Conservation (phyloP, 2,329 filamentous ascomycete species). For the Aspergillus brasiliensis region DNA sequence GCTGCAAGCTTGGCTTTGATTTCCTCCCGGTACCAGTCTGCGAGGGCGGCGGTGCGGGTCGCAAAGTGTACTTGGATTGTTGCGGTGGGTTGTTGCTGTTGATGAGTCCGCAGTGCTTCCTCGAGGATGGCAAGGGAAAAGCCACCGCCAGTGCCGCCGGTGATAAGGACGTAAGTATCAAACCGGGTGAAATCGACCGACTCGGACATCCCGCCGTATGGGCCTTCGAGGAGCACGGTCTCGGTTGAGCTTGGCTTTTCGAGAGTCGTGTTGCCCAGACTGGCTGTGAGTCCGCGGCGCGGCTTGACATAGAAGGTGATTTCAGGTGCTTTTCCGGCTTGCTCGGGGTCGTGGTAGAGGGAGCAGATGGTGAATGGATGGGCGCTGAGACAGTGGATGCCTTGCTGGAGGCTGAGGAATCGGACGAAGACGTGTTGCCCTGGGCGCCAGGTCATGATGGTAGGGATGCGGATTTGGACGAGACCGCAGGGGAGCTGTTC, state of each 20-base stretch:
- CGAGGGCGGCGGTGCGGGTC: not conserved
- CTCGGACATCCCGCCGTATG: constrained; percentile 57
- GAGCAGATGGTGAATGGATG: constrained; percentile 62
- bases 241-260: constrained; percentile 41
- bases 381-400: constrained; percentile 47
- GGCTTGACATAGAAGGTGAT: constrained; percentile 58
- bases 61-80: not conserved
- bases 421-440: constrained; percentile 61
- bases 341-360: constrained; percentile 34
- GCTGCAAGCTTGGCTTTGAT: not conserved
- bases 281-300: constrained; percentile 53
- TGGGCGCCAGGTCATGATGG: constrained; percentile 50
- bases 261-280: constrained; percentile 45
- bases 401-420: constrained; percentile 42
- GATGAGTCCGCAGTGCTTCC: constrained; percentile 22
- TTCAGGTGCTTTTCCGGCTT: constrained; percentile 31
- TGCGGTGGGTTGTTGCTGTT: not conserved
- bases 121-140: constrained; percentile 55
- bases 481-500: constrained; percentile 43
- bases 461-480: constrained; percentile 49
- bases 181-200: constrained; percentile 38
- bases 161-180: constrained; percentile 52
- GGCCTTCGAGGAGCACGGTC: constrained; percentile 58
- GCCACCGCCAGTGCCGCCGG: constrained; percentile 60
- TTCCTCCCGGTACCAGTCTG: not conserved